phyloP scores from a whole-genome alignment of 768 basidiomycete genomes.

The Panaeolus papilionaceus region DNA sequence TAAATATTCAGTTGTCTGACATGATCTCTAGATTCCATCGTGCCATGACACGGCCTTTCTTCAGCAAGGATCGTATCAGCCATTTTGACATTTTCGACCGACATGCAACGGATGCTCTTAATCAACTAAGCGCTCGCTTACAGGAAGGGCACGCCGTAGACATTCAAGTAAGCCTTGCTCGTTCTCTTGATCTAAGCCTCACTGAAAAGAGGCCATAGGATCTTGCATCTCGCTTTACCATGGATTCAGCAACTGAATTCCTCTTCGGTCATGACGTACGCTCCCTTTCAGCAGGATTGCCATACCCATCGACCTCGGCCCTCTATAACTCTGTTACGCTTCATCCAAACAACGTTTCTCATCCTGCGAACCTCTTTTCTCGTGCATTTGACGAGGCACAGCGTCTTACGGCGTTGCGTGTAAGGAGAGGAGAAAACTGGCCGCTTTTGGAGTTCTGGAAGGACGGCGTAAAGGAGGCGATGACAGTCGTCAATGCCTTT shows the following conservation, averaged over 20 bases:
- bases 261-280: conserved; percentile 56
- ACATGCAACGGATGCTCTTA: conserved; percentile 55
- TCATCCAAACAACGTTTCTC: conserved; percentile 17
- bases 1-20: neutral
- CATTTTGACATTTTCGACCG: conserved; percentile 61
- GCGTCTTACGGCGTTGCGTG: conserved; percentile 42
- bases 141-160: conserved; percentile 57
- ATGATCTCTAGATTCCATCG: conserved; percentile 55
- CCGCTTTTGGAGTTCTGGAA: conserved; percentile 57
- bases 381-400: conserved; percentile 59
- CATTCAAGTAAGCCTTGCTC: conserved; percentile 48
- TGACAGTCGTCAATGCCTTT: conserved; percentile 55
- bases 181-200: neutral
- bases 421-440: conserved; percentile 52
- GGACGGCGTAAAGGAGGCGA: conserved; percentile 51
- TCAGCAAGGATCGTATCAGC: conserved; percentile 56
- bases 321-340: conserved; percentile 21
- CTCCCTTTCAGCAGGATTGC: conserved; percentile 52
- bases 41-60: conserved; percentile 66
- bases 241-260: conserved; percentile 66
- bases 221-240: conserved; percentile 59
- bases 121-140: conserved; percentile 47
- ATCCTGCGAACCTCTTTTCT: conserved; percentile 48
- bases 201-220: conserved; percentile 41
- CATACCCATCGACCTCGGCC: conserved; percentile 48